Evolutionary conservation across 106 monocot species (phyloP), one percentile per base, ranked within the genome.

Genomic region (Apostasia shenzhenica): DNA sequence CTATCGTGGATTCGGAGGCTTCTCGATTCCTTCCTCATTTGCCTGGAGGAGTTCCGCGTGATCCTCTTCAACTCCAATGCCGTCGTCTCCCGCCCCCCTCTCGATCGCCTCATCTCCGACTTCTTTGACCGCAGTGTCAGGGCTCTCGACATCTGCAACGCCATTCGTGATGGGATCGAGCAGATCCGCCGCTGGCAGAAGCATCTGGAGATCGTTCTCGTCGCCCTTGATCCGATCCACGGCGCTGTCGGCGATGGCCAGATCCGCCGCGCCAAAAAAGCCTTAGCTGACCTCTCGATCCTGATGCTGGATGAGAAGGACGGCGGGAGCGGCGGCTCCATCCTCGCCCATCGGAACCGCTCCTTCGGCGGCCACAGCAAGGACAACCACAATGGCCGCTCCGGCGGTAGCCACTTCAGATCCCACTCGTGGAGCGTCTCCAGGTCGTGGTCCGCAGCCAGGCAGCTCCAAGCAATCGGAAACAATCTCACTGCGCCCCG

Each of bases 81-180:
- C 41, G 4, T 51, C 55, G 45, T 59, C 56, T 48, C 67, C 40
- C 67, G 68, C 5, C 79, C 81, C 4, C 78, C 75, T 0, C 44
- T 80, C 50, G 86, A 87, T 56, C 83, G 87, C 6, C 39, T 81
- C 12, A 8, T 83, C 41, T 12, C 54, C 38, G 83, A 87, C 68
- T 87, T 81, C 80, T 83, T 83, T 66, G 87, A 87, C 14, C 80
- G 83, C 13, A 66, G 74, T 41, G 80, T 87, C 41, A 83, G 77
- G 64, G 80, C 83, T 5, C 83, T 87, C 64, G 87, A 87, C 43
- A 69, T 83, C 61, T 83, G 83, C 74, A 87, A 83, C 58, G 87
- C 87, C 54, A 61, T 87, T 49, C 80, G 83, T 43, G 87, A 87
- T 46, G 87, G 77, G 8, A 52, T 80, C 69, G 83, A 81, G 40